Evolutionary conservation across 2,329 filamentous ascomycete genomes (phyloP).

Genomic region (Rhynchosporium graminicola): DNA sequence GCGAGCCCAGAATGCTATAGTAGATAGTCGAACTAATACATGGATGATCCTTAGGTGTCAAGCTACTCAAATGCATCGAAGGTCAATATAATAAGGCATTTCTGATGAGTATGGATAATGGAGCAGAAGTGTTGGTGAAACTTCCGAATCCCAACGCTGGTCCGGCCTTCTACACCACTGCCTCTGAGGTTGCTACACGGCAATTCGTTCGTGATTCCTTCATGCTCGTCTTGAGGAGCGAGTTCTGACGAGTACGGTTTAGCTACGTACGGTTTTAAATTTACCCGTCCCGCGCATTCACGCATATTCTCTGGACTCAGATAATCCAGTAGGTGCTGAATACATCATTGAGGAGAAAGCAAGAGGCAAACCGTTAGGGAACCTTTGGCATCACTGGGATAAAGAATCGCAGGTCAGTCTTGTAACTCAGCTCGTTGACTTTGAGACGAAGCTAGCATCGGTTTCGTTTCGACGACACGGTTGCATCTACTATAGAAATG

Average conservation of each 20-base stretch:
- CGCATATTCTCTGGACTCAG: constrained; percentile 21
- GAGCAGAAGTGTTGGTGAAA: constrained; percentile 27
- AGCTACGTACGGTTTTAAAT: constrained; percentile 27
- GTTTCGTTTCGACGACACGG: constrained; percentile 36
- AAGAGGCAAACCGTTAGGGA: constrained; percentile 36
- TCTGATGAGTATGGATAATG: constrained; percentile 32
- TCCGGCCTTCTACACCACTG: constrained; percentile 30
- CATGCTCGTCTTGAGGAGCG: neutral
- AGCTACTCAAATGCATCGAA: constrained; percentile 30
- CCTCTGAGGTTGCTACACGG: constrained; percentile 31
- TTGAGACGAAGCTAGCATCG: constrained; percentile 36
- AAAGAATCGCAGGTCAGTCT: constrained; percentile 34
- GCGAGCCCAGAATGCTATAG: neutral
- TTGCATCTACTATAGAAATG: constrained; percentile 28
- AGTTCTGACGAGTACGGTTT: constrained; percentile 14
- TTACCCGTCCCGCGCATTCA: constrained; percentile 27
- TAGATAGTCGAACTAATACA: constrained; percentile 9
- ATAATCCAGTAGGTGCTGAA: constrained; percentile 30
- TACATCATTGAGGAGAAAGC: constrained; percentile 38
- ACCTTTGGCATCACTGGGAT: constrained; percentile 38
- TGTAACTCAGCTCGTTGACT: constrained; percentile 34
- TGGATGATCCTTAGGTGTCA: constrained; percentile 23
- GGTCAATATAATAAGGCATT: constrained; percentile 31
- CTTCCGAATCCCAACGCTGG: constrained; percentile 30
- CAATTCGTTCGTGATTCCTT: constrained; percentile 23